Conservation (phyloP, 371 early-diverging fungal species). For the Lichtheimia ramosa region DNA sequence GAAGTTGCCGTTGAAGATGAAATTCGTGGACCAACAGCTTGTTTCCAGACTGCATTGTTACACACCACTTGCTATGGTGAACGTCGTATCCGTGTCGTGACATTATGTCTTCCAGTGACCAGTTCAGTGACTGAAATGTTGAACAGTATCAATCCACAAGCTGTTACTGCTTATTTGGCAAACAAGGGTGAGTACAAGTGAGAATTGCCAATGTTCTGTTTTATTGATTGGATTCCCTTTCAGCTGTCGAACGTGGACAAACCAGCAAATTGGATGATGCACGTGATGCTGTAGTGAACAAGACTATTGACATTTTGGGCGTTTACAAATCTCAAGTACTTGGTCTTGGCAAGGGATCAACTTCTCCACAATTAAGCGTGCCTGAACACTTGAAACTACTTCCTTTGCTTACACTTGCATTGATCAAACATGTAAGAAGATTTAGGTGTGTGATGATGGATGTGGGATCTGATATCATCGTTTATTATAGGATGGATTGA, state of each 20-base stretch:
- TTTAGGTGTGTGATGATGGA: neutral
- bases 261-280: constrained; percentile 92
- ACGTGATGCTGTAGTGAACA: constrained; percentile 89
- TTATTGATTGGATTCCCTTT: neutral
- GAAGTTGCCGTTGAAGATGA: constrained; percentile 88
- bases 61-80: constrained; percentile 86
- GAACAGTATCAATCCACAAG: constrained; percentile 82
- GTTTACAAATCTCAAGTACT: constrained; percentile 83
- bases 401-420: constrained; percentile 78
- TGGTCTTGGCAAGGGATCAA: constrained; percentile 69
- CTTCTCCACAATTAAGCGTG: constrained; percentile 72
- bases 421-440: constrained; percentile 69
- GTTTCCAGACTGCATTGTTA: constrained; percentile 97
- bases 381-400: constrained; percentile 84
- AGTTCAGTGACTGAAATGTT: constrained; percentile 79
- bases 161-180: constrained; percentile 77
- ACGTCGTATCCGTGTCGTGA: constrained; percentile 95
- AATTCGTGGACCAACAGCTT: constrained; percentile 75
- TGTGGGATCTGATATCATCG: neutral
- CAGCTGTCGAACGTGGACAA: constrained; percentile 79
- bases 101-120: constrained; percentile 88
- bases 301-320: constrained; percentile 80
- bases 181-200: constrained; percentile 71
- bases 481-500: constrained; percentile 48
- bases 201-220: neutral